Evolutionary conservation across 2,329 filamentous ascomycete species (phyloP).

Genomic region (Trichoderma sp.): DNA sequence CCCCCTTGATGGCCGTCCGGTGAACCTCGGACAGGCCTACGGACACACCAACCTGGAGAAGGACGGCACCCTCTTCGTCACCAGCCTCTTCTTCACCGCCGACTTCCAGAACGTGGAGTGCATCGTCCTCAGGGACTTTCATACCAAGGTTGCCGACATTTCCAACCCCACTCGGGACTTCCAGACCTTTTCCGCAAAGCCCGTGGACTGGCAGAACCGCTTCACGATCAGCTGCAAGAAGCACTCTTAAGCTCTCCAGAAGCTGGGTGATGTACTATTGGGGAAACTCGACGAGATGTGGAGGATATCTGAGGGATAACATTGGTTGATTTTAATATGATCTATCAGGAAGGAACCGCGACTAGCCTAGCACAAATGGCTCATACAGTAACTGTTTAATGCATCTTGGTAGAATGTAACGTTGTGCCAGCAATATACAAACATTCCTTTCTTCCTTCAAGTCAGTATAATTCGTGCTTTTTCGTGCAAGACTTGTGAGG

Average conservation of each 20-base stretch:
- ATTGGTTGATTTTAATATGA: neutral
- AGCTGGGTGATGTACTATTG: neutral
- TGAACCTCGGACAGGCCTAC: constrained; percentile 13
- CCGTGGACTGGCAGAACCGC: constrained; percentile 11
- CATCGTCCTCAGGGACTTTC: neutral
- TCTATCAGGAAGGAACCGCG: neutral
- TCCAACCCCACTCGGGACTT: neutral
- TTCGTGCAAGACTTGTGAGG: too few relatives aligned
- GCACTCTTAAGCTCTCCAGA: neutral
- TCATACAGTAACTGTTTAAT: neutral
- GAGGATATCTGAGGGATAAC: neutral
- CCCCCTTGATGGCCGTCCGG: constrained; percentile 6
- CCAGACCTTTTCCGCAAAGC: constrained; percentile 11
- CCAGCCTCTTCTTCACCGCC: constrained; percentile 13
- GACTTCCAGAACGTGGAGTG: constrained; percentile 10
- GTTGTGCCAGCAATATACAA: neutral
- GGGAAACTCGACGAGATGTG: neutral
- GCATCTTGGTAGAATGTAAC: neutral
- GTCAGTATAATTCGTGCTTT: too few relatives aligned
- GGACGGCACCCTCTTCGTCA: constrained; percentile 19
- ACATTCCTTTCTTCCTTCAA: neutral
- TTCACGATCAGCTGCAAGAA: constrained; percentile 16
- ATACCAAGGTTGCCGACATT: constrained; percentile 3
- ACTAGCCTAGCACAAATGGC: constrained; percentile 5
- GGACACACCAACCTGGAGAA: constrained; percentile 5